These are phyloP conservation scores for Tilletia caries DNA, from an alignment of 1,284 basidiomycete genomes.

Conservation along the genomic window DNA sequence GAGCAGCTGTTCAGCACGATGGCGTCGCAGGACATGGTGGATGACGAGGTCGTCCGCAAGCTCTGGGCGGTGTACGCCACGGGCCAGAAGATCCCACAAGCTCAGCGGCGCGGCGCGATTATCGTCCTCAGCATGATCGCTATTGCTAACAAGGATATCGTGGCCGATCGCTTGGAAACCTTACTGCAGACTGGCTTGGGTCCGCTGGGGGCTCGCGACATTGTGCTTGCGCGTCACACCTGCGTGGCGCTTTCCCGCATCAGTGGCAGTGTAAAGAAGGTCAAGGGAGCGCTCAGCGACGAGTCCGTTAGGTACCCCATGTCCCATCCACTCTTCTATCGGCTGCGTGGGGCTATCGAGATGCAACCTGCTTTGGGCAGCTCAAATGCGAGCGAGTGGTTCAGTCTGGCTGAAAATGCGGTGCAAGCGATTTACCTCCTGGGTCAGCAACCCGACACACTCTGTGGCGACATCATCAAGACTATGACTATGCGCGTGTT, in stretches of 20 bases:
- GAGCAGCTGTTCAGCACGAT: conserved; percentile 94
- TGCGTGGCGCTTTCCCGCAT: conserved; percentile 88
- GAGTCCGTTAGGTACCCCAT: conserved; percentile 82
- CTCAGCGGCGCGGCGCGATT: conserved; percentile 85
- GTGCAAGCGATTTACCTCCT: conserved; percentile 94
- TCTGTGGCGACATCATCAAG: conserved; percentile 79
- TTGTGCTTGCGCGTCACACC: conserved; percentile 85
- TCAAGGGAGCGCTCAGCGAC: conserved; percentile 79
- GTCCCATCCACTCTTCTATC: conserved; percentile 79
- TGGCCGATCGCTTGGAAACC: conserved; percentile 80
- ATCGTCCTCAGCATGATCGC: conserved; percentile 95
- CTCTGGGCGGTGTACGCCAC: conserved; percentile 84
- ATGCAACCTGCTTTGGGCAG: conserved; percentile 26
- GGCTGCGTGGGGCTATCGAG: conserved; percentile 70
- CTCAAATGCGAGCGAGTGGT: conserved; percentile 57
- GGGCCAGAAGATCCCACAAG: conserved; percentile 60
- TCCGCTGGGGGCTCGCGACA: conserved; percentile 67
- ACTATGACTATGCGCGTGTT: conserved; percentile 75
- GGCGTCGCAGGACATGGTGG: conserved; percentile 77
- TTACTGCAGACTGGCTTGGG: conserved; percentile 88
- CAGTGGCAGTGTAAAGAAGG: conserved; percentile 91
- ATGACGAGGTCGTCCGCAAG: conserved; percentile 78
- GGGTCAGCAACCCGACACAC: conserved; percentile 83
- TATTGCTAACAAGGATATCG: conserved; percentile 73
- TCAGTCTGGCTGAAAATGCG: conserved; percentile 90